Conservation (phyloP, 2,329 filamentous ascomycete genomes). For the Endoconidiophora laricicola region DNA sequence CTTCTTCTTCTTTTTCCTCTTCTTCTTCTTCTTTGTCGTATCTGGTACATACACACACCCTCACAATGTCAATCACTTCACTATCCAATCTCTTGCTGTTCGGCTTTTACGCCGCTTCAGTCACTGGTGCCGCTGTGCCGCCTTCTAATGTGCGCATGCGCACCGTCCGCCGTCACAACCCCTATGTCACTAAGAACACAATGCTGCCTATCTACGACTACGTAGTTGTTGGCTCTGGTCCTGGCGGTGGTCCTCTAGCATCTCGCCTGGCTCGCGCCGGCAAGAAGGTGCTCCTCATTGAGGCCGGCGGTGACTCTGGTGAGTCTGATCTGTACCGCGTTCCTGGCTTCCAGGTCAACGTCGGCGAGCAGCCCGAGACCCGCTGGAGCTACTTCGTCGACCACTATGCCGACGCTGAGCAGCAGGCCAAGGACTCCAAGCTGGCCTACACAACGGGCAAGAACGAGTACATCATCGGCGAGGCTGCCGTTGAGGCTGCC, state of each 20-base stretch:
- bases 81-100: conserved; percentile 4
- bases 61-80: neutral
- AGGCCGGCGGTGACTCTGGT: conserved; percentile 40
- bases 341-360: conserved; percentile 17
- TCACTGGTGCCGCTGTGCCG: conserved; percentile 2
- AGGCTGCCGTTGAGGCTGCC: conserved; percentile 6
- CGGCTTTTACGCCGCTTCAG: conserved; percentile 3
- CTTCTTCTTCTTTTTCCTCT: neutral
- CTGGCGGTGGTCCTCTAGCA: conserved; percentile 38
- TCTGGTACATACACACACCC: neutral
- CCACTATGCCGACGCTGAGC: conserved; percentile 30
- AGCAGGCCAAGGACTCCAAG: conserved; percentile 32
- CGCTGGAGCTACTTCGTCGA: conserved; percentile 45
- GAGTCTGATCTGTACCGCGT: conserved; percentile 17
- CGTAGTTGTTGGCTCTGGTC: conserved; percentile 40
- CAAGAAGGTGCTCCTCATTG: conserved; percentile 39
- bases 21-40: neutral
- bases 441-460: conserved; percentile 13
- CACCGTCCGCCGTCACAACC: neutral
- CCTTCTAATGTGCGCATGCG: neutral
- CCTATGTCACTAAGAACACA: conserved; percentile 5
- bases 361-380: conserved; percentile 18
- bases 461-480: conserved; percentile 6
- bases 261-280: conserved; percentile 38
- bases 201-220: conserved; percentile 31